These are phyloP conservation scores for Dimocarpus longan DNA, from an alignment of 345 rosid species.

Conservation along the genomic window DNA sequence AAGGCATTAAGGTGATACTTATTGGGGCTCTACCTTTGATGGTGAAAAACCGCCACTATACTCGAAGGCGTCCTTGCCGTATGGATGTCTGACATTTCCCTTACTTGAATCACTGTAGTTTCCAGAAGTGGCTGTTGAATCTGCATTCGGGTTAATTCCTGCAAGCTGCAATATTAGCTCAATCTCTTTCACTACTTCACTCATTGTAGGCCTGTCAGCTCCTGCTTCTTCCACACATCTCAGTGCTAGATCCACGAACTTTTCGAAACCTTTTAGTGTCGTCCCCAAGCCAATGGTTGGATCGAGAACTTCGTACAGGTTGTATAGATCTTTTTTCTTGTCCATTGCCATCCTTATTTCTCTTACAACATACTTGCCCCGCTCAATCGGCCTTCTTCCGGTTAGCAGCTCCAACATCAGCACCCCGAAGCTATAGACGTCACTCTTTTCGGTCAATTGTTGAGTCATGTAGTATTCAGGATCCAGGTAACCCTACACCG, in stretches of 20 bases:
- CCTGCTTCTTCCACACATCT: conserved; percentile 66
- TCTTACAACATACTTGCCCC: conserved; percentile 80
- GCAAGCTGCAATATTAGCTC: conserved; percentile 67
- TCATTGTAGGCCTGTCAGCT: conserved; percentile 66
- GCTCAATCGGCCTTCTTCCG: conserved; percentile 72
- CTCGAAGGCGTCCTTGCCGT: conserved; percentile 38
- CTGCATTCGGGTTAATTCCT: conserved; percentile 57
- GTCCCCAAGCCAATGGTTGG: conserved; percentile 48
- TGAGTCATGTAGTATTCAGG: conserved; percentile 97
- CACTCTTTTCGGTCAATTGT: conserved; percentile 89
- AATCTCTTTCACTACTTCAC: conserved; percentile 74
- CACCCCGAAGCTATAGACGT: conserved; percentile 93
- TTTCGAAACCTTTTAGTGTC: conserved; percentile 58
- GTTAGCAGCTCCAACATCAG: conserved; percentile 77
- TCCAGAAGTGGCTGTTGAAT: conserved; percentile 59
- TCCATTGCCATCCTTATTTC: conserved; percentile 69
- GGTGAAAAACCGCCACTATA: conserved; percentile 47
- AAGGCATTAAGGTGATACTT: conserved; percentile 9
- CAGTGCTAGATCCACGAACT: conserved; percentile 65
- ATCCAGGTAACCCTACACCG: conserved; percentile 78
- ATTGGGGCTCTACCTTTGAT: conserved; percentile 50
- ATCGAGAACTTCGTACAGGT: conserved; percentile 69
- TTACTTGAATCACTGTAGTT: conserved; percentile 41
- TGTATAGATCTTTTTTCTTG: conserved; percentile 53
- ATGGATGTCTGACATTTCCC: conserved; percentile 46